A percentile compares a stretch with the other conserved stretches of the same genome.
phyloP scores from a whole-genome alignment of 352 stramenopile genomes.

The Aphanomyces invadans region DNA sequence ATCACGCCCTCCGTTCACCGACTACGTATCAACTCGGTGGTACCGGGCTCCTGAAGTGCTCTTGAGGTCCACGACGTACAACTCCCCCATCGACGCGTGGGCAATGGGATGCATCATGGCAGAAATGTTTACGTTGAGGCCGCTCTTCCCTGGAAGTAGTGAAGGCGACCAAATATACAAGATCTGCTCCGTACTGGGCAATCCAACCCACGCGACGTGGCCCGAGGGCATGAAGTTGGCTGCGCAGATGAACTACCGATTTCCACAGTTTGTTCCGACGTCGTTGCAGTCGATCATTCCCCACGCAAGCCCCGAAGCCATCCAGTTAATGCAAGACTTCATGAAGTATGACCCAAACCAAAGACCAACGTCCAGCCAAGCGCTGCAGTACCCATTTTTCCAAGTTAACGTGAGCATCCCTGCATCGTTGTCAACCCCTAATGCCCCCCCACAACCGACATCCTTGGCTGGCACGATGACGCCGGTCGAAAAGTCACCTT shows the following conservation, averaged over 20 bases:
- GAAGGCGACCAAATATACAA: conserved; percentile 98
- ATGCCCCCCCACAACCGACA: conserved; percentile 35
- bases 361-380: conserved; percentile 87
- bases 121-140: conserved; percentile 93
- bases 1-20: conserved; percentile 90
- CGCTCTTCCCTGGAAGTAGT: conserved; percentile 95
- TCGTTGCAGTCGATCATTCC: conserved; percentile 85
- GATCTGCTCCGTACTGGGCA: conserved; percentile 93
- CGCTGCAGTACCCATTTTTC: conserved; percentile 95
- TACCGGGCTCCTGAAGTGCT: conserved; percentile 98
- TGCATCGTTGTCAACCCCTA: conserved; percentile 60
- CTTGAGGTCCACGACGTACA: conserved; percentile 92
- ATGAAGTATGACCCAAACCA: conserved; percentile 91
- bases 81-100: conserved; percentile 96
- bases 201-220: conserved; percentile 87
- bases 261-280: conserved; percentile 91
- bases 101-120: conserved; percentile 97
- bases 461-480: conserved; percentile 14
- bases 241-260: conserved; percentile 93
- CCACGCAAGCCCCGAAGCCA: conserved; percentile 81
- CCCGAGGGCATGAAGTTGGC: conserved; percentile 92
- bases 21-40: conserved; percentile 98
- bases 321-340: conserved; percentile 90
- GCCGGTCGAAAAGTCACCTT: conserved; percentile 15
- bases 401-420: conserved; percentile 76